phyloP scores from a whole-genome alignment of 805 yeast species.

The Kuraishia borneana region DNA sequence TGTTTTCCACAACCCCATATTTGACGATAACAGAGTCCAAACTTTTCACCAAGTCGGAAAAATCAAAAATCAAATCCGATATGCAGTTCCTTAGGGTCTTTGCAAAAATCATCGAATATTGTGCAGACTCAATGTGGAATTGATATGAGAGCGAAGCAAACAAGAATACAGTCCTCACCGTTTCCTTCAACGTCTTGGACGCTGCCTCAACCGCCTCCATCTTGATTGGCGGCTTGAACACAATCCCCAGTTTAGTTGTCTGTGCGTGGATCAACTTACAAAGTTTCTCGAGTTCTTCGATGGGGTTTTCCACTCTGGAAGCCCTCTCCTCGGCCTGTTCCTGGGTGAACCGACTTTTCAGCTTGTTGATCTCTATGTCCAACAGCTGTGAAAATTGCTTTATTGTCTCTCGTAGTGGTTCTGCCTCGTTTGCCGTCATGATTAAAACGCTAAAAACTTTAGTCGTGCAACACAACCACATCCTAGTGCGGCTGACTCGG shows the following conservation, averaged over 20 bases:
- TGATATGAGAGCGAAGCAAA: conserved; percentile 33
- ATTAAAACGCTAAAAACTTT: no score
- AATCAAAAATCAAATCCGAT: conserved; percentile 6
- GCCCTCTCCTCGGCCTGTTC: conserved; percentile 2
- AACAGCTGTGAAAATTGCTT: not conserved
- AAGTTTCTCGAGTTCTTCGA: conserved; percentile 49
- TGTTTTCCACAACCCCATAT: conserved; percentile 7
- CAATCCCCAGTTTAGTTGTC: conserved; percentile 64
- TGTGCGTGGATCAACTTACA: conserved; percentile 58
- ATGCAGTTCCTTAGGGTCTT: conserved; percentile 17
- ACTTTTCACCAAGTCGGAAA: conserved; percentile 8
- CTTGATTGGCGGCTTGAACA: conserved; percentile 48
- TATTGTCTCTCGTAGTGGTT: not conserved
- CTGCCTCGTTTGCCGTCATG: not conserved
- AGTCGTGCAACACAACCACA: no score
- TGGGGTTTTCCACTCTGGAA: conserved; percentile 27
- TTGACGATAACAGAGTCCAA: conserved; percentile 12
- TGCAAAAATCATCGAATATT: conserved; percentile 18
- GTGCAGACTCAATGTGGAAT: conserved; percentile 22
- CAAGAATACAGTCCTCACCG: conserved; percentile 30
- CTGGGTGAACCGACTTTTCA: not conserved
- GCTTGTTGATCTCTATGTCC: not conserved
- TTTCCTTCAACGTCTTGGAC: conserved; percentile 32
- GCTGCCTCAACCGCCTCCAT: conserved; percentile 32
- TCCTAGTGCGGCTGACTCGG: conserved; percentile 1